A percentile compares a stretch with the other conserved stretches of the same genome.
Evolutionary conservation across 163 green algal species (phyloP).

Genomic region (Scenedesmus sp.): DNA sequence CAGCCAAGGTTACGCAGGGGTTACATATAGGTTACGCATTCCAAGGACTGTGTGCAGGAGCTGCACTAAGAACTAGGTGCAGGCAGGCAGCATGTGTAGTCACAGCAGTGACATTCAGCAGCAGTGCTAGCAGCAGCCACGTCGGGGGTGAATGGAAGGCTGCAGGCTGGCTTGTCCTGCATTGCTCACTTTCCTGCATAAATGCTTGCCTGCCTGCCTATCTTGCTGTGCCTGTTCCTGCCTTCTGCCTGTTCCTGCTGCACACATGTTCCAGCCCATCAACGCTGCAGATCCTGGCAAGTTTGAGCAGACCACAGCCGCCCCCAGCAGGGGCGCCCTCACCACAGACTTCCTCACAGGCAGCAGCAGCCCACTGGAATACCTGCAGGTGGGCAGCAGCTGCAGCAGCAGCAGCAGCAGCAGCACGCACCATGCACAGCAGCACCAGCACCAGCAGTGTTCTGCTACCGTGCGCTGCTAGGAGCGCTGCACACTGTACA

Average conservation of each 20-base stretch:
- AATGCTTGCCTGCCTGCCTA: background rate
- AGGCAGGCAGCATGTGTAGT: background rate
- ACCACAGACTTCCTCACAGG: conserved; percentile 49
- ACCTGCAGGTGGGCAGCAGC: conserved; percentile 34
- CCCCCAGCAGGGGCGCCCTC: conserved; percentile 46
- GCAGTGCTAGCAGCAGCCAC: background rate
- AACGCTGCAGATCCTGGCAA: background rate
- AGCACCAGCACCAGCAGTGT: conserved; percentile 25
- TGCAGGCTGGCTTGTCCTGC: background rate
- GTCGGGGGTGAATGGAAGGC: background rate
- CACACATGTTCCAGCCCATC: conserved; percentile 20
- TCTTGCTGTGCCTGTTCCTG: background rate
- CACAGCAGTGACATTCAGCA: background rate
- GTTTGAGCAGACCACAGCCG: conserved; percentile 42
- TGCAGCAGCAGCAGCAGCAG: conserved; percentile 30
- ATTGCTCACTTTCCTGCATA: background rate
- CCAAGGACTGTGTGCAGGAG: background rate
- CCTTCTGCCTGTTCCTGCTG: background rate
- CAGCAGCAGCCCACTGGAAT: conserved; percentile 24
- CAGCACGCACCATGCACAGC: background rate
- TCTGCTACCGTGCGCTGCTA: no score
- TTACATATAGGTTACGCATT: background rate
- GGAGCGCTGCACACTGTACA: background rate
- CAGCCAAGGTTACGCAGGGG: background rate
- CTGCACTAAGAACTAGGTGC: background rate